A percentile compares a stretch with the other conserved stretches of the same genome.
These are phyloP conservation scores for Cercospora beticola DNA, from an alignment of 2,329 filamentous ascomycete genomes.

Conservation along the genomic window DNA sequence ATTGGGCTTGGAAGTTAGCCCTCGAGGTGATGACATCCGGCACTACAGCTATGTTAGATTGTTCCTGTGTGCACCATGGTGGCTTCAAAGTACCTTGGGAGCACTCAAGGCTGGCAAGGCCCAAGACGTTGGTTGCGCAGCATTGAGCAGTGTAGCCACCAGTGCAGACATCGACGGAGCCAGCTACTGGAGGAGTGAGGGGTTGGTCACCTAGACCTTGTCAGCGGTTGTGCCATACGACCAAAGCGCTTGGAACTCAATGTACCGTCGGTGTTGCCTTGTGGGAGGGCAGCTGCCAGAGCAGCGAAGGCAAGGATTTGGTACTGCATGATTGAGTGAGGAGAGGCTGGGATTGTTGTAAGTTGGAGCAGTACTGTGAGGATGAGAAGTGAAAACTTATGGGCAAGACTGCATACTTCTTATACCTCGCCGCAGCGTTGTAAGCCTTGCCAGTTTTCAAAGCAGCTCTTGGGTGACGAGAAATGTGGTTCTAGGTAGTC, in stretches of 20 bases:
- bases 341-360: background rate
- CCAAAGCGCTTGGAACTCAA: background rate
- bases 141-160: constrained; percentile 4
- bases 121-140: constrained; percentile 10
- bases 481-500: background rate
- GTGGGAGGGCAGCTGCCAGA: background rate
- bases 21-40: constrained; percentile 1
- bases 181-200: background rate
- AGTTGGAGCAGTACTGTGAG: background rate
- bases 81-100: background rate
- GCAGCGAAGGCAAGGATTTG: background rate
- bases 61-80: background rate
- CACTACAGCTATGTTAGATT: background rate
- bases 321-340: background rate
- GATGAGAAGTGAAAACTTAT: background rate
- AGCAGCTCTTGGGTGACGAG: background rate
- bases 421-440: background rate
- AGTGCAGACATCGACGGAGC: constrained; percentile 2
- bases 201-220: background rate
- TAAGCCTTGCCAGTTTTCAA: background rate
- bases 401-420: background rate
- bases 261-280: background rate
- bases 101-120: constrained; percentile 7
- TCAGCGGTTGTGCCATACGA: background rate
- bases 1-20: constrained; percentile 3